Evolutionary conservation across 177 flowering plant genomes (phyloP).

Genomic region (Vitis hybrid): DNA sequence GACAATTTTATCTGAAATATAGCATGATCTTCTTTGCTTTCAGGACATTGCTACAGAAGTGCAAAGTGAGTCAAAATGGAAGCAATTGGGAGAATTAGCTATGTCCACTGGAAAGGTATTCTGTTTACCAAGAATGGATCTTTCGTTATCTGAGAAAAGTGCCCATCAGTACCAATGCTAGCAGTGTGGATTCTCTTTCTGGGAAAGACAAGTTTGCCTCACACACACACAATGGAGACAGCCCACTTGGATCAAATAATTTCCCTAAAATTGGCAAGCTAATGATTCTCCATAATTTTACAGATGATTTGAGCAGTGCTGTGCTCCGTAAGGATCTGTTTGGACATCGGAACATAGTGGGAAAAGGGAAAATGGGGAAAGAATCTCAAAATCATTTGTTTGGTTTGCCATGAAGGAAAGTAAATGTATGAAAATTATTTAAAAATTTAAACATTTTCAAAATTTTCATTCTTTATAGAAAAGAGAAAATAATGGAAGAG

Average conservation of each 20-base stretch:
- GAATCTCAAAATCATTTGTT: too few relatives aligned
- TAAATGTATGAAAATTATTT: too few relatives aligned
- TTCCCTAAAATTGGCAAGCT: not conserved
- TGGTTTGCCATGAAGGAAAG: too few relatives aligned
- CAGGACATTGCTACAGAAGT: slow-evolving; percentile 87
- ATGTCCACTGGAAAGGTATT: slow-evolving; percentile 90
- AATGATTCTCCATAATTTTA: not conserved
- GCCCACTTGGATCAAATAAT: not conserved
- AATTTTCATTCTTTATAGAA: too few relatives aligned
- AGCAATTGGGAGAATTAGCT: slow-evolving; percentile 93
- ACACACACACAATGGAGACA: not conserved
- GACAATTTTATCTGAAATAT: slow-evolving; percentile 7
- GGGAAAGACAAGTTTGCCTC: not conserved
- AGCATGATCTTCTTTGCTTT: slow-evolving; percentile 3
- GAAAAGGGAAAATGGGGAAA: too few relatives aligned
- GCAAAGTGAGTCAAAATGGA: slow-evolving; percentile 94
- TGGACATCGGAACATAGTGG: too few relatives aligned
- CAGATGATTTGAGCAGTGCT: not conserved
- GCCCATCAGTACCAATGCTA: not conserved
- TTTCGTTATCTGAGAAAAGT: not conserved
- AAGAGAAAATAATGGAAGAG: too few relatives aligned
- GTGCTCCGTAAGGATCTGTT: not conserved
- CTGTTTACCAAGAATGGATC: not conserved
- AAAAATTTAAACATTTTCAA: too few relatives aligned
- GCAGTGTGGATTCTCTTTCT: not conserved